Conservation (phyloP, 1,284 basidiomycete species). For the Dichomitus squalens region DNA sequence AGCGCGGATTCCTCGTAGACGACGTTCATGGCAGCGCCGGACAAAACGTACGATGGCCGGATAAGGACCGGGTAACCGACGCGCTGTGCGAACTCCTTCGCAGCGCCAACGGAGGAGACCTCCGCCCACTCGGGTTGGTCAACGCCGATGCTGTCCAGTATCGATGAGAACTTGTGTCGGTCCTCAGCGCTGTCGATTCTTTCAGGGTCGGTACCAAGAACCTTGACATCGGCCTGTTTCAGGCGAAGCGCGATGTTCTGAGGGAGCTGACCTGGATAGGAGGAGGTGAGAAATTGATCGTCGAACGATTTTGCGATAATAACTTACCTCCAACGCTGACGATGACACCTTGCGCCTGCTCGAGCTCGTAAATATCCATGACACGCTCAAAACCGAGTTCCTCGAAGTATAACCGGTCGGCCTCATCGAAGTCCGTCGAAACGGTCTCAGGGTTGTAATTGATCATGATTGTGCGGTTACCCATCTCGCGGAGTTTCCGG, state of each 20-base stretch:
- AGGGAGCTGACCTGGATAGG: constrained; percentile 78
- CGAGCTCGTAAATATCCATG: constrained; percentile 99
- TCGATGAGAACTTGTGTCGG: constrained; percentile 97
- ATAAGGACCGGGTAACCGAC: constrained; percentile 96
- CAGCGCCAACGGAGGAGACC: constrained; percentile 85
- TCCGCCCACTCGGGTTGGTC: constrained; percentile 98
- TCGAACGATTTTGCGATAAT: neutral
- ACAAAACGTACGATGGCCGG: constrained; percentile 96
- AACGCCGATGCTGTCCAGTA: constrained; percentile 93
- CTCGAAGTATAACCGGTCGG: constrained; percentile 98
- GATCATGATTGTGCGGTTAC: constrained; percentile 97
- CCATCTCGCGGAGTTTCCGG: constrained; percentile 88
- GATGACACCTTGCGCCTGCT: constrained; percentile 90
- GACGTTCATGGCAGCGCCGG: constrained; percentile 99
- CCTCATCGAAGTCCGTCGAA: constrained; percentile 99
- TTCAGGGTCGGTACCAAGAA: constrained; percentile 94
- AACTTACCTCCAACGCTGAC: constrained; percentile 92
- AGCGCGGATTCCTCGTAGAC: constrained; percentile 91
- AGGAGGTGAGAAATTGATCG: neutral
- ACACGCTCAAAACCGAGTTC: constrained; percentile 97
- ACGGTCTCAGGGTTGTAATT: constrained; percentile 99
- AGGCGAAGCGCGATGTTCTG: constrained; percentile 98
- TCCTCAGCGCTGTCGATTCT: constrained; percentile 98
- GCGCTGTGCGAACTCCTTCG: constrained; percentile 88
- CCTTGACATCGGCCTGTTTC: constrained; percentile 89